Evolutionary conservation across 306 rosid genomes (phyloP).

Genomic region (Lablab purpureus): DNA sequence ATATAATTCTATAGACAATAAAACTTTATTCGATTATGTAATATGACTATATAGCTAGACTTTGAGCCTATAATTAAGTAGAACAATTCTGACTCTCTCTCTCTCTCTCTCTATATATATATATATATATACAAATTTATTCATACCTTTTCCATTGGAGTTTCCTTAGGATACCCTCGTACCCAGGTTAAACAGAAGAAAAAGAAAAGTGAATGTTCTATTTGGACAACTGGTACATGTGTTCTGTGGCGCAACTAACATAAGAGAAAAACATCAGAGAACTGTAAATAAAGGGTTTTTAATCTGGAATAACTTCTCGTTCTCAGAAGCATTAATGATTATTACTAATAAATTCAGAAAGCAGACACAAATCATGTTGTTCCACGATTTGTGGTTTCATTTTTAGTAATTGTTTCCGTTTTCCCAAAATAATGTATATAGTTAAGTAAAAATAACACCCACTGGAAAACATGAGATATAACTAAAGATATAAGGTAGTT

Average conservation of each 20-base stretch:
- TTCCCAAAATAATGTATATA: neutral
- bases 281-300: neutral
- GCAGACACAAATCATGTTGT: constrained; percentile 11
- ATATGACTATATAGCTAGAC: too few species aligned
- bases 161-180: constrained; percentile 10
- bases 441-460: neutral
- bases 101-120: too few species aligned
- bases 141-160: neutral
- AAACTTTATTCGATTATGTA: too few species aligned
- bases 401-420: neutral
- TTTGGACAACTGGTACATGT: neutral
- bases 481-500: too few species aligned
- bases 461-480: neutral
- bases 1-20: too few species aligned
- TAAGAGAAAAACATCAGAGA: neutral
- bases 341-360: constrained; percentile 14
- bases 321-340: constrained; percentile 11
- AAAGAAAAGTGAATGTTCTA: neutral
- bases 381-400: neutral
- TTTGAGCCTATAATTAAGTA: too few species aligned
- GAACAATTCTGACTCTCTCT: too few species aligned
- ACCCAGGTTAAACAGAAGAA: neutral
- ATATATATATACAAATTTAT: too few species aligned
- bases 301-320: neutral
- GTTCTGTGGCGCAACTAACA: neutral